Percentiles rank a stretch among this genome's conserved stretches.
Conservation (phyloP, 1,139 yeast species). For the Geotrichum macrosporum region DNA sequence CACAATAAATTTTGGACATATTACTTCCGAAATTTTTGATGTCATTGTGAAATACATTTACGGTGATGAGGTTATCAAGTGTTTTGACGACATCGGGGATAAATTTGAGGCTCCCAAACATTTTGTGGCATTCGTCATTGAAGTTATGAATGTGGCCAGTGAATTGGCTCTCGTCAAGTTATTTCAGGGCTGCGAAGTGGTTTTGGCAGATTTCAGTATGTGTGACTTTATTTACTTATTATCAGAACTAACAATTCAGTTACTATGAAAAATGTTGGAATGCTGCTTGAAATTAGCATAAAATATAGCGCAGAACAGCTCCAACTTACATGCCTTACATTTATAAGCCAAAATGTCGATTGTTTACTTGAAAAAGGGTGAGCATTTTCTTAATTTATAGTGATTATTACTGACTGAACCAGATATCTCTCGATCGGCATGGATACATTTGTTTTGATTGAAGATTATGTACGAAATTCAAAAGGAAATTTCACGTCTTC, state of each 20-base stretch:
- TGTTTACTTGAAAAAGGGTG: slow-evolving; percentile 52
- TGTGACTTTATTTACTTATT: slow-evolving; percentile 6
- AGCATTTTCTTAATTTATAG: slow-evolving; percentile 5
- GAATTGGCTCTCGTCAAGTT: slow-evolving; percentile 58
- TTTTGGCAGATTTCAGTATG: slow-evolving; percentile 51
- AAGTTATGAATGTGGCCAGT: slow-evolving; percentile 60
- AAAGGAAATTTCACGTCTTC: slow-evolving; percentile 5
- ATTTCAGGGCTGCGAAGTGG: slow-evolving; percentile 57
- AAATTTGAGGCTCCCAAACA: slow-evolving; percentile 38
- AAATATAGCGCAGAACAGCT: slow-evolving; percentile 52
- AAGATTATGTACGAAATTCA: slow-evolving; percentile 7
- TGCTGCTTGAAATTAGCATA: slow-evolving; percentile 54
- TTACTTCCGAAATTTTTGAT: slow-evolving; percentile 45
- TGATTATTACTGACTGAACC: too few relatives aligned
- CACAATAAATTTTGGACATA: slow-evolving; percentile 42
- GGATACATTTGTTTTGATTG: slow-evolving; percentile 10
- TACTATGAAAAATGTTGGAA: slow-evolving; percentile 55
- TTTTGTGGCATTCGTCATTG: slow-evolving; percentile 54
- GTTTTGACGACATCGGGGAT: slow-evolving; percentile 42
- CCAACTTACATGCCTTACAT: slow-evolving; percentile 61
- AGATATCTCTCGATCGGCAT: too few relatives aligned
- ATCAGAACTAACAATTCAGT: slow-evolving; percentile 33
- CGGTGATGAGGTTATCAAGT: slow-evolving; percentile 47
- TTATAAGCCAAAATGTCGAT: slow-evolving; percentile 62
- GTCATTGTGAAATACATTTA: slow-evolving; percentile 54